Evolutionary conservation across 768 basidiomycete genomes (phyloP).

Genomic region (Favolaschia claudopus): DNA sequence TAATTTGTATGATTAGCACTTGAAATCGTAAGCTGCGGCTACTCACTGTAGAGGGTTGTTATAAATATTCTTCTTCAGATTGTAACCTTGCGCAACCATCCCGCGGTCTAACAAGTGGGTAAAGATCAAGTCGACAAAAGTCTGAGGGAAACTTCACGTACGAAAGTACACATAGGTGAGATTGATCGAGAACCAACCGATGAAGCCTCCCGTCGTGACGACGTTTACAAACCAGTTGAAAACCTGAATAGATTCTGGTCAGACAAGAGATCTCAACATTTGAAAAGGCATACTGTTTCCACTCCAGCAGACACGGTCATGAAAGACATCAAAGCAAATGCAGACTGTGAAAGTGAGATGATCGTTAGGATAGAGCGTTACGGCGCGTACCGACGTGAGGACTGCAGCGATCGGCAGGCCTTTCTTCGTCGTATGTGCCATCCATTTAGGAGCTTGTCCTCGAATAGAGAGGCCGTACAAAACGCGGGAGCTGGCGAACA

Average conservation of each 20-base stretch:
- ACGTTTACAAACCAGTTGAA: conserved; percentile 49
- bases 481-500: conserved; percentile 63
- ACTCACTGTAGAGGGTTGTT: conserved; percentile 56
- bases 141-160: conserved; percentile 38
- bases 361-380: conserved; percentile 32
- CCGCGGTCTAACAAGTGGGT: conserved; percentile 56
- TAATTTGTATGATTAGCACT: not conserved
- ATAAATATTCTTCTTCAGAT: conserved; percentile 69
- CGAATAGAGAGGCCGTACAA: conserved; percentile 61
- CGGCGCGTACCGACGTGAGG: conserved; percentile 40
- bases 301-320: conserved; percentile 69
- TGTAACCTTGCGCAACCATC: conserved; percentile 68
- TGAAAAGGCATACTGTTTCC: conserved; percentile 49
- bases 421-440: conserved; percentile 54
- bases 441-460: conserved; percentile 55
- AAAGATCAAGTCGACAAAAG: not conserved
- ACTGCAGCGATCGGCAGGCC: conserved; percentile 56
- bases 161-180: conserved; percentile 78
- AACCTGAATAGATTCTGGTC: not conserved
- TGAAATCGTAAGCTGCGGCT: too few species aligned
- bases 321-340: conserved; percentile 62
- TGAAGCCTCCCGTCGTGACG: conserved; percentile 71
- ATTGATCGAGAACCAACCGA: conserved; percentile 73
- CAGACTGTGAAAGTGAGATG: conserved; percentile 36
- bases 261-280: not conserved